Evolutionary conservation across 2,329 filamentous ascomycete species (phyloP).

Genomic region (Pseudogymnoascus sp.): DNA sequence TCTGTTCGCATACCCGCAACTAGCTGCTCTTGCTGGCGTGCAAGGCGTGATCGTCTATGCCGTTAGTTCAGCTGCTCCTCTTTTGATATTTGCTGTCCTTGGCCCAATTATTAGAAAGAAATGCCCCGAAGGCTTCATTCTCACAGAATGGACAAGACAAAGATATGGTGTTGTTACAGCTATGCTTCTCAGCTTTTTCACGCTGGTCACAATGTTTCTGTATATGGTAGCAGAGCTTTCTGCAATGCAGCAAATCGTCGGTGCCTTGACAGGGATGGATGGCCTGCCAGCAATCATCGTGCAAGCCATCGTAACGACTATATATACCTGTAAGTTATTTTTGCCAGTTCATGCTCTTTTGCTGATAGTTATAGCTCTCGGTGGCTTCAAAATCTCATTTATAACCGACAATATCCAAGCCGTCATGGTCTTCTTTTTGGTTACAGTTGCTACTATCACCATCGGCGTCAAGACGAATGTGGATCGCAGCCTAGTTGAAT

Average conservation of each 20-base stretch:
- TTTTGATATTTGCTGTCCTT: constrained; percentile 65
- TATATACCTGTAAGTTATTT: constrained; percentile 61
- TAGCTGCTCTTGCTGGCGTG: constrained; percentile 68
- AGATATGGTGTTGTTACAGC: constrained; percentile 62
- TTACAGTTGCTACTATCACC: constrained; percentile 69
- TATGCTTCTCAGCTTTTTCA: constrained; percentile 68
- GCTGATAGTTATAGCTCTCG: constrained; percentile 46
- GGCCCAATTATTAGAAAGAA: constrained; percentile 70
- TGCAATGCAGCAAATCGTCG: constrained; percentile 70
- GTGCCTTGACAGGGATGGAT: constrained; percentile 62
- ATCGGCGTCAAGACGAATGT: constrained; percentile 68
- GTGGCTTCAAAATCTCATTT: constrained; percentile 77
- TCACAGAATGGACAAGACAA: constrained; percentile 77
- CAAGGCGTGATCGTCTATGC: constrained; percentile 73
- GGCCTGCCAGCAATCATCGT: constrained; percentile 69
- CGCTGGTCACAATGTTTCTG: constrained; percentile 70
- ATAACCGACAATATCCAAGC: constrained; percentile 77
- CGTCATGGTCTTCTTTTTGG: constrained; percentile 62
- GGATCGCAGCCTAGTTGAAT: constrained; percentile 56
- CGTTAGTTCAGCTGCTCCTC: constrained; percentile 59
- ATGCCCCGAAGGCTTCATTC: constrained; percentile 74
- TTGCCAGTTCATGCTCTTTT: background rate
- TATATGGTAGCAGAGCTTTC: constrained; percentile 84
- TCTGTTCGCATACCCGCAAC: constrained; percentile 72
- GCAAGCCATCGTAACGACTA: constrained; percentile 66